phyloP scores from a whole-genome alignment of 2,329 filamentous ascomycete genomes.

The Alternaria incomplexa region DNA sequence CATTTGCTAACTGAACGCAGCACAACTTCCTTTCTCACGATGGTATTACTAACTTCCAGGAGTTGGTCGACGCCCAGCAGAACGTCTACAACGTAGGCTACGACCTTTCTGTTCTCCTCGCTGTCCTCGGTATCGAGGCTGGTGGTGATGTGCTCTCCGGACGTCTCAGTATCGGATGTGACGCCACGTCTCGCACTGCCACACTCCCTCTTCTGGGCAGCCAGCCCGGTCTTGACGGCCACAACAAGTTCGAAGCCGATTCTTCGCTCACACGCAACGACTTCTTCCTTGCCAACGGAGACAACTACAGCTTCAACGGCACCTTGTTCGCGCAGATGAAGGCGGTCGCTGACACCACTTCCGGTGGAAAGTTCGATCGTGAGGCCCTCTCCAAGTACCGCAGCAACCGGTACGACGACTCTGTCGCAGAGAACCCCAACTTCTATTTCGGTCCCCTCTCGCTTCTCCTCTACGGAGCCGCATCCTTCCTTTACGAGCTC shows the following conservation, averaged over 20 bases:
- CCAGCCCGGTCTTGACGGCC: conserved; percentile 52
- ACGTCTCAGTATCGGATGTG: conserved; percentile 55
- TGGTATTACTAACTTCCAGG: conserved; percentile 51
- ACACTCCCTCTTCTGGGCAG: conserved; percentile 35
- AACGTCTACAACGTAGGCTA: conserved; percentile 55
- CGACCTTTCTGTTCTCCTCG: conserved; percentile 50
- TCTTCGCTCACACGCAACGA: conserved; percentile 52
- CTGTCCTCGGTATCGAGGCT: conserved; percentile 48
- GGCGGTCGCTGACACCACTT: conserved; percentile 31
- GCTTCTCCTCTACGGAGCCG: conserved; percentile 51
- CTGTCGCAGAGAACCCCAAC: conserved; percentile 43
- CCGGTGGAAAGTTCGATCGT: conserved; percentile 47
- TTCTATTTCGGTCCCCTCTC: conserved; percentile 53
- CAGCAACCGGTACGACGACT: conserved; percentile 50
- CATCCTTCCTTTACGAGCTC: conserved; percentile 54
- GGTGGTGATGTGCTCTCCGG: conserved; percentile 52
- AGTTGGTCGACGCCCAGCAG: conserved; percentile 55
- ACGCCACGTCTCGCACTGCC: conserved; percentile 53
- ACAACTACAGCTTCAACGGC: conserved; percentile 51
- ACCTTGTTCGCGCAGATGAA: conserved; percentile 51
- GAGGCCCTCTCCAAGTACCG: conserved; percentile 49
- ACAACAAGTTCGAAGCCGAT: conserved; percentile 54
- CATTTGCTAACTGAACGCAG: background rate
- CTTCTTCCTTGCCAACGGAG: conserved; percentile 46
- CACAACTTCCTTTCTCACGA: conserved; percentile 51